These are phyloP conservation scores for Odonthalia washingtoniensis DNA, from an alignment of 31 red algal species.

Conservation along the genomic window DNA sequence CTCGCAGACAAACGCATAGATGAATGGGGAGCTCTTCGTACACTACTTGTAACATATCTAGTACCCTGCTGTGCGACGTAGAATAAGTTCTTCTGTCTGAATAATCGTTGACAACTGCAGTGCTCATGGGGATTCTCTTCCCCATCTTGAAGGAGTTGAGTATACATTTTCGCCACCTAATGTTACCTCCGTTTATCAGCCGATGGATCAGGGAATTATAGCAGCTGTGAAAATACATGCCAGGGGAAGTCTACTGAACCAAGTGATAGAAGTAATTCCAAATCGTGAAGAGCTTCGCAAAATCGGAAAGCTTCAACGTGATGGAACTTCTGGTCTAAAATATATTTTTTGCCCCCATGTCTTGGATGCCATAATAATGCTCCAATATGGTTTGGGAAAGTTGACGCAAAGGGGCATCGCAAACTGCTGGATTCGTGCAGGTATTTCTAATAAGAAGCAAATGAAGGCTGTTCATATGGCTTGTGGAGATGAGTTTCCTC, in stretches of 20 bases:
- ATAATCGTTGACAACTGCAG: constrained; percentile 22
- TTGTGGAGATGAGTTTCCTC: background rate
- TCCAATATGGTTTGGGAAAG: background rate
- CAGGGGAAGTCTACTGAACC: background rate
- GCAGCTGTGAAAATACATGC: constrained; percentile 18
- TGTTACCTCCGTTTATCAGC: constrained; percentile 16
- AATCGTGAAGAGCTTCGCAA: constrained; percentile 6
- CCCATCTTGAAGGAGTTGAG: background rate
- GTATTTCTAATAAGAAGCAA: background rate
- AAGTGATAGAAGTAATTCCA: background rate
- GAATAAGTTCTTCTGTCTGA: background rate
- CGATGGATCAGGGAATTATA: background rate
- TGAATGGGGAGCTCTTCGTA: constrained; percentile 5
- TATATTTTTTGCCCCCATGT: background rate
- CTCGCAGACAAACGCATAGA: background rate
- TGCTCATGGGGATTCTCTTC: constrained; percentile 11
- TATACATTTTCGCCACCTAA: constrained; percentile 1
- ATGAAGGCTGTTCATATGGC: background rate
- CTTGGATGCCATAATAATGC: background rate
- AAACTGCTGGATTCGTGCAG: constrained; percentile 19
- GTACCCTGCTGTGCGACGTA: constrained; percentile 6
- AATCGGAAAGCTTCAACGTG: background rate
- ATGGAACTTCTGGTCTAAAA: background rate
- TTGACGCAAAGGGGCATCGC: background rate
- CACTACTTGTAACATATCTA: background rate